phyloP scores from a whole-genome alignment of 805 yeast species.

The Wickerhamomyces bisporus region DNA sequence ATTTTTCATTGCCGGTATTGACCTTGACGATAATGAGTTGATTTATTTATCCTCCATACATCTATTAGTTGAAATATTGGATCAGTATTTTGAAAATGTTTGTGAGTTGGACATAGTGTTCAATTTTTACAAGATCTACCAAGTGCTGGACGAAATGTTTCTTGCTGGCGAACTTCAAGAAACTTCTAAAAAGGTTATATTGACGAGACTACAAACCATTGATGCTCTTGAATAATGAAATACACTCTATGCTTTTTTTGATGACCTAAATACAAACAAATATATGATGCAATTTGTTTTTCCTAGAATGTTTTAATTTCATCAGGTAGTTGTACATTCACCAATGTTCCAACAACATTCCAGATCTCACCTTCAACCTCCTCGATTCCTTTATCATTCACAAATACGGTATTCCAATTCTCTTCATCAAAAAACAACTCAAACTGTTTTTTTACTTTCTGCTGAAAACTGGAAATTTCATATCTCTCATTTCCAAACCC shows the following conservation, averaged over 20 bases:
- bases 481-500: constrained; percentile 96
- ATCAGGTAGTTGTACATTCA: constrained; percentile 3
- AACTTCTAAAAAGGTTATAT: constrained; percentile 63
- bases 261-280: background rate
- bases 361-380: constrained; percentile 47
- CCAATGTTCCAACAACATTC: constrained; percentile 24
- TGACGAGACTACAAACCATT: constrained; percentile 58
- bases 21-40: constrained; percentile 74
- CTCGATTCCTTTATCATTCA: constrained; percentile 52
- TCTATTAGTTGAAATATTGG: constrained; percentile 82
- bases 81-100: constrained; percentile 80
- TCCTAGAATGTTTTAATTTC: constrained; percentile 9
- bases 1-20: constrained; percentile 81
- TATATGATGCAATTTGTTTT: background rate
- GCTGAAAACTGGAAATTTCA: constrained; percentile 71
- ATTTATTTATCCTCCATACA: constrained; percentile 81
- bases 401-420: constrained; percentile 47
- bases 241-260: too few relatives aligned
- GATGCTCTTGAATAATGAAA: constrained; percentile 50
- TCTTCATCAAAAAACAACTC: constrained; percentile 35
- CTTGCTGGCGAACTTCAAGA: constrained; percentile 90
- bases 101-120: constrained; percentile 88
- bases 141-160: constrained; percentile 80
- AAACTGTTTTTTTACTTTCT: constrained; percentile 61
- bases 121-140: constrained; percentile 80